phyloP scores from a whole-genome alignment of 2,329 filamentous ascomycete genomes.

The Verticillium isaacii region DNA sequence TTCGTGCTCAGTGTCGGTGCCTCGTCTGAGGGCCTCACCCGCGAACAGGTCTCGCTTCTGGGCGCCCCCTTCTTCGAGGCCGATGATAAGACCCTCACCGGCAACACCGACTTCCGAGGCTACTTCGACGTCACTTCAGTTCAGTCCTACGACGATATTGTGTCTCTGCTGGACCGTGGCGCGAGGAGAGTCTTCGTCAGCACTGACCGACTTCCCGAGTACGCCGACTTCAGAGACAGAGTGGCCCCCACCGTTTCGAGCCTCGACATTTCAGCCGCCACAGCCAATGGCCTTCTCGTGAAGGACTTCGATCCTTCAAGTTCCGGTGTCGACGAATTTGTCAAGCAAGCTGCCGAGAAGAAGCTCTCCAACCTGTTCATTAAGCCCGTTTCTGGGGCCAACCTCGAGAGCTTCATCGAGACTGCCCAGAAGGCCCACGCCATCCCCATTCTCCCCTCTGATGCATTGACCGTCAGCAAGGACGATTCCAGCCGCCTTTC shows the following conservation, averaged over 20 bases:
- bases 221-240: slow-evolving; percentile 50
- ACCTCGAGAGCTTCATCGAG: slow-evolving; percentile 41
- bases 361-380: slow-evolving; percentile 46
- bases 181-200: slow-evolving; percentile 80
- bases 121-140: slow-evolving; percentile 75
- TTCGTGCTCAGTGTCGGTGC: slow-evolving; percentile 55
- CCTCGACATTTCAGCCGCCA: slow-evolving; percentile 38
- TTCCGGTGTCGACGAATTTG: slow-evolving; percentile 26
- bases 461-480: slow-evolving; percentile 63
- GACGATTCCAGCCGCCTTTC: slow-evolving; percentile 58
- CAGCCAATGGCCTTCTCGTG: slow-evolving; percentile 45
- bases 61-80: slow-evolving; percentile 56
- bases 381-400: slow-evolving; percentile 40
- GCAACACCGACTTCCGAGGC: slow-evolving; percentile 51
- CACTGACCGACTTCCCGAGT: slow-evolving; percentile 59
- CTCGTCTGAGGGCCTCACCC: slow-evolving; percentile 47
- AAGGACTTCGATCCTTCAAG: slow-evolving; percentile 43
- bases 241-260: slow-evolving; percentile 48
- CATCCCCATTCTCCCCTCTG: slow-evolving; percentile 72
- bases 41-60: slow-evolving; percentile 53
- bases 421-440: slow-evolving; percentile 46
- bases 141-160: slow-evolving; percentile 64
- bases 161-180: slow-evolving; percentile 78
- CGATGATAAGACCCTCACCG: slow-evolving; percentile 40
- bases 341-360: slow-evolving; percentile 26